phyloP scores from a whole-genome alignment of 2,329 filamentous ascomycete species.

The Pseudomassariella vexata region DNA sequence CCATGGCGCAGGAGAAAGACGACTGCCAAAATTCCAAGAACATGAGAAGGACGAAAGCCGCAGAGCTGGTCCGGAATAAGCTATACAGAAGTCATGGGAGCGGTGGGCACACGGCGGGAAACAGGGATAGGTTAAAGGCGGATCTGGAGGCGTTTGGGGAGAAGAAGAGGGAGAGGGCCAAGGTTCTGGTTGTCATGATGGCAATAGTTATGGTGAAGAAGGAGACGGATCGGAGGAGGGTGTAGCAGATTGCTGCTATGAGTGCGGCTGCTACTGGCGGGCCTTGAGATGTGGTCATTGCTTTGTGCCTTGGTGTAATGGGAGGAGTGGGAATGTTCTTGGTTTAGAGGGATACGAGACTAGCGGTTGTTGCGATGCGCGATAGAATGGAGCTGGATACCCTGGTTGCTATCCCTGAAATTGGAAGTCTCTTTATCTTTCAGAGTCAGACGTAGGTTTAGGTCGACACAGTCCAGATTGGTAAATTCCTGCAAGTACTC shows the following conservation, averaged over 20 bases:
- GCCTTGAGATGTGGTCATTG: too few species aligned
- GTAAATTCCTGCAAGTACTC: too few species aligned
- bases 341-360: too few species aligned
- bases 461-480: too few species aligned
- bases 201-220: slow-evolving; percentile 60
- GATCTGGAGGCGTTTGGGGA: slow-evolving; percentile 31
- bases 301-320: too few species aligned
- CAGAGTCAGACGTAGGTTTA: too few species aligned
- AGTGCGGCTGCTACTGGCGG: not conserved
- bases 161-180: slow-evolving; percentile 30
- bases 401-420: too few species aligned
- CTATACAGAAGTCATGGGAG: slow-evolving; percentile 34
- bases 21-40: slow-evolving; percentile 10
- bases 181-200: slow-evolving; percentile 48
- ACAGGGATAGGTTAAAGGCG: slow-evolving; percentile 42
- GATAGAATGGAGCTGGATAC: too few species aligned
- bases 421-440: too few species aligned
- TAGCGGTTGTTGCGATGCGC: too few species aligned
- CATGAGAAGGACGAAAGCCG: slow-evolving; percentile 29
- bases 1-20: not conserved
- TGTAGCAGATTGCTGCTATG: slow-evolving; percentile 43
- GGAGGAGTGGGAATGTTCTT: too few species aligned
- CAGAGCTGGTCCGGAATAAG: slow-evolving; percentile 35
- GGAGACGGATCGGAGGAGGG: slow-evolving; percentile 53
- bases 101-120: slow-evolving; percentile 34